Evolutionary conservation across 768 basidiomycete species (phyloP), one percentile per base, ranked within the genome.

Genomic region (Tylopilus balloui): DNA sequence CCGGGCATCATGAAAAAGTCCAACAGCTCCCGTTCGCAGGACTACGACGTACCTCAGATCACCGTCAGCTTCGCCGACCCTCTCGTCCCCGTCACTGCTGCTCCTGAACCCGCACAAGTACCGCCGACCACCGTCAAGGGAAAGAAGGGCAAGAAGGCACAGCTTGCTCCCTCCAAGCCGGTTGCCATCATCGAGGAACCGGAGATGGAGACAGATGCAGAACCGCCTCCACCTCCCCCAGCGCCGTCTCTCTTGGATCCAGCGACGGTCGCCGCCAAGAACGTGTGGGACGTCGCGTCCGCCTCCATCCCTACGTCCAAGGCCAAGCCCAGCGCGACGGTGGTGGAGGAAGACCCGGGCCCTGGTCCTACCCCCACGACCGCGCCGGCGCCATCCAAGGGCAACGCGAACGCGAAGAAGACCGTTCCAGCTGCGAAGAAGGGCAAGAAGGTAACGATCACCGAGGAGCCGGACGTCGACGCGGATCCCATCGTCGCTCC

Each of bases 1-100:
- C 55, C 65, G 1, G 57, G 56, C 39, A 45, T 52, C 31, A 51
- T 65, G 55, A 68, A 66, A 40, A 64, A 64, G 39, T 57, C 59
- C 8, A 52, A 38, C 29, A 64, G 66, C 20, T 34, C 61, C 21
- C 66, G 61, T 37, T 57, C 51, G 10, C 59, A 64, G 13, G 61
- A 66, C 34, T 21, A 53, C n/a, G 61, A 65, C 48, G 24, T 63
- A 37, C 63, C 63, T 23, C 59, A 57, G 2, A 62, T 66, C 37
- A 64, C 60, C 9, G 50, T 68, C 10, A 66, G 55, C 39, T 49
- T 66, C 19, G 60, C 59, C 5, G 57, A 58, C 25, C 29, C 37
- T 3, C 39, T 45, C 5, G 11, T 46, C 4, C 38, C 48, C 5
- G 9, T 45, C 34, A 2, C 19, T 15, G 15, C 19, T 24, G 9